Evolutionary conservation across 208 protist species (phyloP), one percentile per base, ranked within the genome.

Genomic region (Leishmania aethiopica): DNA sequence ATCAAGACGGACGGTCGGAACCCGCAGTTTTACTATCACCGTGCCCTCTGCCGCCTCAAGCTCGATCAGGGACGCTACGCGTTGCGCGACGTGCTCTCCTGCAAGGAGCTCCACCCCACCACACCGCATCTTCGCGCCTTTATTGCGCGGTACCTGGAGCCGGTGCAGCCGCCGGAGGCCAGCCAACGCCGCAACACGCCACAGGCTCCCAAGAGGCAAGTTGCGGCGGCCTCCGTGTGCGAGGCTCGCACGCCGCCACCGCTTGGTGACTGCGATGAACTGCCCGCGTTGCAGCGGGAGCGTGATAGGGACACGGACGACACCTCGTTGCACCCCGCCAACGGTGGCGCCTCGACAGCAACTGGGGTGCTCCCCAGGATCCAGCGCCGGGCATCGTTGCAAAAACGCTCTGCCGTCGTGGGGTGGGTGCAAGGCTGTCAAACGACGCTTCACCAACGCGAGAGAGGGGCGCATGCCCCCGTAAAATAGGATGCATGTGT

Each of bases 11-110:
- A 90, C 79, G 79, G 91, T 42, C 80, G 77, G 11, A 91, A 96
- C 80, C 87, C 95, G 11, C 76, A 94, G 57, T 97, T 95, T 81
- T 97, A 91, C 84, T 96, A 95, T 72, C 93, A 97, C 81, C 91
- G 95, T 15, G 93, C 95, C 1, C 73, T 94, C 49, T 95, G 91
- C 77, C 88, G 95, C 17, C 95, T 98, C 83, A 86, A 90, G 64
- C 88, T 97, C n/a, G 76, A 92, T 80, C 90, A 96, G 78, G 85
- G 88, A 28, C 91, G 88, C 40, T 97, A 93, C 78, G 95, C 89
- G 35, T 78, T 97, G 78, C 92, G 95, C 67, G 95, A 97, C 84
- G 93, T 97, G 25, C 84, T 97, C 35, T 96, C 95, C 17, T 96
- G 93, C 78, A 90, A 95, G 75, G 67, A 93, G 77, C 83, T 97